Evolutionary conservation across 805 yeast genomes (phyloP).

Genomic region (Maudiozyma serrabonitensis): DNA sequence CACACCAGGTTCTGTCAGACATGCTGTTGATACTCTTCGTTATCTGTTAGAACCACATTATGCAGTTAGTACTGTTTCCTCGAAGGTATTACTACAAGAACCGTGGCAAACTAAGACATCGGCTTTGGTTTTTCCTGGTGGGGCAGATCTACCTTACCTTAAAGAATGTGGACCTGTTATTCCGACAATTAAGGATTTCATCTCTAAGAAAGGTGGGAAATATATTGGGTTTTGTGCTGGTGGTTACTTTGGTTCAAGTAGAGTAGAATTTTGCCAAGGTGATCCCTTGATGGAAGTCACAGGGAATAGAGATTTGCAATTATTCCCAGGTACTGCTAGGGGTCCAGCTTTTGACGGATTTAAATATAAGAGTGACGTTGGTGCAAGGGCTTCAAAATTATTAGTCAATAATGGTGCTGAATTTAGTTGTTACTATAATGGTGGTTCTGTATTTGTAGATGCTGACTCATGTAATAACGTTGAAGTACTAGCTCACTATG

Average conservation of each 20-base stretch:
- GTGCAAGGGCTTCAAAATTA: conserved; percentile 54
- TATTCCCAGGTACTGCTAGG: conserved; percentile 73
- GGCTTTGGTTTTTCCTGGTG: conserved; percentile 85
- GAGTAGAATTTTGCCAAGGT: conserved; percentile 80
- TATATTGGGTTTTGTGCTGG: conserved; percentile 93
- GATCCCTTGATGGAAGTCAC: conserved; percentile 62
- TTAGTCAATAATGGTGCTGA: conserved; percentile 30
- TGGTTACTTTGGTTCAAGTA: conserved; percentile 68
- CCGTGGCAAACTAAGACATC: conserved; percentile 85
- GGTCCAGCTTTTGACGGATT: conserved; percentile 83
- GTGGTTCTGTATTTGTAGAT: conserved; percentile 81
- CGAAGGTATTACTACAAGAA: conserved; percentile 54
- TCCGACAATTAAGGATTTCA: conserved; percentile 48
- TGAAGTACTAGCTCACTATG: conserved; percentile 64
- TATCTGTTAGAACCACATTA: conserved; percentile 74
- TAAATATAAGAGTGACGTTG: conserved; percentile 62
- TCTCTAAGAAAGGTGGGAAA: conserved; percentile 69
- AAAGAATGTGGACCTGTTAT: conserved; percentile 61
- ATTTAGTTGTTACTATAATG: conserved; percentile 55
- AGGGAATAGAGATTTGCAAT: conserved; percentile 73
- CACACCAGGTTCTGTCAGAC: conserved; percentile 77
- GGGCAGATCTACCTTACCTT: conserved; percentile 89
- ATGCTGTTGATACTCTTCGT: conserved; percentile 68
- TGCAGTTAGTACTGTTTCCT: conserved; percentile 68
- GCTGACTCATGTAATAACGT: conserved; percentile 53